A percentile compares a stretch with the other conserved stretches of the same genome.
Conservation (phyloP, 2,329 filamentous ascomycete genomes). For the Aaosphaeria arxii region DNA sequence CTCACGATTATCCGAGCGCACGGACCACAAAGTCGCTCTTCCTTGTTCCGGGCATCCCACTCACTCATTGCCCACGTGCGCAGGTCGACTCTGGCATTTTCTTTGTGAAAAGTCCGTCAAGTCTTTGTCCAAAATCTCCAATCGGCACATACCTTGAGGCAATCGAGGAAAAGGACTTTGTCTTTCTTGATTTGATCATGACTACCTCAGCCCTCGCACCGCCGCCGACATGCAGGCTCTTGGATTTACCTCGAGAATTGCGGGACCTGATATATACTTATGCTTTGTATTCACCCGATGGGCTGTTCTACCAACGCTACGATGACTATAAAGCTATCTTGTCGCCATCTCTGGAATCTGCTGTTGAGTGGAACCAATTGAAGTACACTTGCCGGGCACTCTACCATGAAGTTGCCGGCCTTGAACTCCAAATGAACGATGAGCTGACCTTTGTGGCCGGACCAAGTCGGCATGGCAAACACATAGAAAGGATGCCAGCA, state of each 20-base stretch:
- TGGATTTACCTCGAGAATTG: background rate
- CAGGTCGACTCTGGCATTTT: no score
- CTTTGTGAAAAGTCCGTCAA: no score
- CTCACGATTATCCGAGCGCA: no score
- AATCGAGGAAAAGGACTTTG: no score
- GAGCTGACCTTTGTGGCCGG: background rate
- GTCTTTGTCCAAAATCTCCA: no score
- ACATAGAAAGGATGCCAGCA: background rate
- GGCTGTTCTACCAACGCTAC: background rate
- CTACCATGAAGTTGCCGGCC: background rate
- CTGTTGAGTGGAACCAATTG: background rate
- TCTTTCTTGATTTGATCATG: no score
- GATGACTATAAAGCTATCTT: background rate
- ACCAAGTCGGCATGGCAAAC: background rate
- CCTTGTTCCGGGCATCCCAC: no score
- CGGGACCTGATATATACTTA: background rate
- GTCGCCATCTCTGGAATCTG: background rate
- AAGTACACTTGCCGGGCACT: background rate
- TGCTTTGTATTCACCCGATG: background rate
- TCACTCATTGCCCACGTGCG: no score
- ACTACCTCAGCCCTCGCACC: background rate
- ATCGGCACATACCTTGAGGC: no score
- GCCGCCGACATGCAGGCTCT: background rate
- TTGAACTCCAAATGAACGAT: background rate
- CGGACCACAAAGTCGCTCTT: no score